phyloP scores from a whole-genome alignment of 495 filamentous ascomycete genomes.

The Trypethelium eluteriae region DNA sequence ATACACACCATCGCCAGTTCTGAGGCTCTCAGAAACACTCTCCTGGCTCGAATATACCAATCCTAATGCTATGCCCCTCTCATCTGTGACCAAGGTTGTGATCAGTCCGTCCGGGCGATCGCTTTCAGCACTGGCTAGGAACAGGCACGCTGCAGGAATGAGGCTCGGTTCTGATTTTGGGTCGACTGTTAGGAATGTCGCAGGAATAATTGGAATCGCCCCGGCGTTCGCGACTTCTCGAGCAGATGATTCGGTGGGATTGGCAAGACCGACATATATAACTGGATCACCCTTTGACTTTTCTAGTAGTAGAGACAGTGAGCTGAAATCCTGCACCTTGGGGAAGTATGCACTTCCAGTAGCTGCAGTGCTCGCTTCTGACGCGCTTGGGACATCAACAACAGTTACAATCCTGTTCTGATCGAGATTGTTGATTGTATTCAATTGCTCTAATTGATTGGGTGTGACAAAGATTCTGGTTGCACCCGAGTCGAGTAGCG shows the following conservation, averaged over 20 bases:
- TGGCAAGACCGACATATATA: constrained; percentile 43
- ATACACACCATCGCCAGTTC: constrained; percentile 86
- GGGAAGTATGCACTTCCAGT: constrained; percentile 1
- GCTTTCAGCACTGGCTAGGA: constrained; percentile 63
- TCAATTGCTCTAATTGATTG: constrained; percentile 51
- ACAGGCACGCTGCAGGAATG: constrained; percentile 59
- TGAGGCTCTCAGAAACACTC: constrained; percentile 77
- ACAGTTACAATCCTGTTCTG: constrained; percentile 46
- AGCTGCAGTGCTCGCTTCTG: constrained; percentile 1
- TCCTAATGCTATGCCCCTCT: constrained; percentile 75
- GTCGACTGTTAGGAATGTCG: constrained; percentile 59
- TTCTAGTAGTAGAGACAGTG: constrained; percentile 33
- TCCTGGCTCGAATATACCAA: constrained; percentile 89
- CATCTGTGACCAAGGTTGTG: constrained; percentile 82
- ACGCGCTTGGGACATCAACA: background rate
- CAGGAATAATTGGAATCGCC: constrained; percentile 72
- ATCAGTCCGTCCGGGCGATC: constrained; percentile 79
- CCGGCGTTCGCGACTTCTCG: constrained; percentile 45
- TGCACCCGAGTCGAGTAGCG: constrained; percentile 81
- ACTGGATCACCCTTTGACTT: constrained; percentile 39
- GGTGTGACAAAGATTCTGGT: constrained; percentile 69
- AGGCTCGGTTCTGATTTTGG: constrained; percentile 41
- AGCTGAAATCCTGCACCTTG: background rate
- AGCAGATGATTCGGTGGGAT: constrained; percentile 41
- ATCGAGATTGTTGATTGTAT: constrained; percentile 48